phyloP scores from a whole-genome alignment of 768 basidiomycete genomes.

The Lactarius deliciosus region DNA sequence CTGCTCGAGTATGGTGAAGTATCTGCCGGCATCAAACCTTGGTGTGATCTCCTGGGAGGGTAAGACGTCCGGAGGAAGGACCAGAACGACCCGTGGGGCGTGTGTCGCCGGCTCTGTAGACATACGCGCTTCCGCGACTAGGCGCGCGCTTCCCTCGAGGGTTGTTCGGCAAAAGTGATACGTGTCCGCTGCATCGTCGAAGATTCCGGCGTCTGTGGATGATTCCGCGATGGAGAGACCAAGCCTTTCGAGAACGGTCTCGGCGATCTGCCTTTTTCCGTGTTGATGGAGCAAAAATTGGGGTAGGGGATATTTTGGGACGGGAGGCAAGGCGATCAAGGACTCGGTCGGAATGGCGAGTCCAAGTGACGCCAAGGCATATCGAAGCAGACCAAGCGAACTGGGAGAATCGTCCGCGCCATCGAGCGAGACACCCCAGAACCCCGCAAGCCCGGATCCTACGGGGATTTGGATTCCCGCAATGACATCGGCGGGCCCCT shows the following conservation, averaged over 20 bases:
- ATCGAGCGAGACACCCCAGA: conserved; percentile 24
- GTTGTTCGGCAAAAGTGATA: conserved; percentile 55
- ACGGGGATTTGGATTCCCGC: conserved; percentile 23
- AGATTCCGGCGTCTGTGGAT: conserved; percentile 31
- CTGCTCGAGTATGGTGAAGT: conserved; percentile 52
- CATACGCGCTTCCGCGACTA: conserved; percentile 36
- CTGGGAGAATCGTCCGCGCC: not conserved
- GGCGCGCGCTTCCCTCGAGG: conserved; percentile 33
- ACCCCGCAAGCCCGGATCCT: conserved; percentile 22
- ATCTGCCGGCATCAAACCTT: conserved; percentile 64
- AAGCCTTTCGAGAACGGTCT: conserved; percentile 42
- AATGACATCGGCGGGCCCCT: conserved; percentile 8
- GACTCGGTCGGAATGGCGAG: conserved; percentile 32
- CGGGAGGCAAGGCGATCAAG: conserved; percentile 44
- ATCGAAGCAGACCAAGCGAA: conserved; percentile 14
- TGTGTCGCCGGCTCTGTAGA: conserved; percentile 38
- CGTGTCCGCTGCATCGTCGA: conserved; percentile 70
- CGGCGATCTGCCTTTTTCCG: conserved; percentile 42
- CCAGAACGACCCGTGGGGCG: conserved; percentile 40
- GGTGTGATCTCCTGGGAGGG: conserved; percentile 61
- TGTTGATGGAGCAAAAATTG: conserved; percentile 57
- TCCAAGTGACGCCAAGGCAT: conserved; percentile 30
- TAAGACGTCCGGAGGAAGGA: conserved; percentile 48
- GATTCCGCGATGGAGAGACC: conserved; percentile 30
- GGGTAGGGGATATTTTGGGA: conserved; percentile 44